These are phyloP conservation scores for Ceratopteris richardii DNA, from an alignment of 75 land plant genomes.

Conservation along the genomic window DNA sequence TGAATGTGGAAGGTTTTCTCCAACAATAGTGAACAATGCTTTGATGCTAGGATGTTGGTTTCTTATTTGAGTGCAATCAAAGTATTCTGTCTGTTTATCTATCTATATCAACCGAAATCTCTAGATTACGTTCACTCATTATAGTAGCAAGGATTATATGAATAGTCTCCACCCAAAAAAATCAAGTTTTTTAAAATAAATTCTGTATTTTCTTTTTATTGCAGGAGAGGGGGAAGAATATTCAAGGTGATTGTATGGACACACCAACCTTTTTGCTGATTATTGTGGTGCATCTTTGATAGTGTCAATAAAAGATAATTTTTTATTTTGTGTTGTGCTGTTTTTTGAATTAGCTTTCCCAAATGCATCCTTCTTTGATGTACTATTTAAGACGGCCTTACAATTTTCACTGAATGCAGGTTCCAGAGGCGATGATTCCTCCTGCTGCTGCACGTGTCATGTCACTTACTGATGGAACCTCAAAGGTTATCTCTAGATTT, in stretches of 20 bases:
- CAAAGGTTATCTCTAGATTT: conserved; percentile 48
- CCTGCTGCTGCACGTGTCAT: conserved; percentile 88
- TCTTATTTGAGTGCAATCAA: no score
- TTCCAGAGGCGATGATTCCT: conserved; percentile 95
- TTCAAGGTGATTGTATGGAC: conserved; percentile 53
- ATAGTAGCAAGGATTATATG: no score
- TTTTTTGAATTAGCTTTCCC: not conserved
- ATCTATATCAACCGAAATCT: no score
- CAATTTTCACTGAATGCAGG: conserved; percentile 42
- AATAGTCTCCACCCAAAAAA: no score
- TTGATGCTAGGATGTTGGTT: no score
- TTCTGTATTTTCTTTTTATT: conserved; percentile 14
- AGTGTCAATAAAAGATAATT: not conserved
- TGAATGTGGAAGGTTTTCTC: no score
- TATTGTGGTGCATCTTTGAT: no score
- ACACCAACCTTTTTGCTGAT: not conserved
- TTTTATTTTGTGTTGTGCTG: not conserved
- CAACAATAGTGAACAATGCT: no score
- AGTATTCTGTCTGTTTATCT: no score
- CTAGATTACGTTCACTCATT: no score
- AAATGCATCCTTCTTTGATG: not conserved
- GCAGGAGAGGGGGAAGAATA: conserved; percentile 66
- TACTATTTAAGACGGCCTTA: no score
- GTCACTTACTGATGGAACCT: conserved; percentile 91
- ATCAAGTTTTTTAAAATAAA: no score